Evolutionary conservation across 768 basidiomycete species (phyloP).

Genomic region (Mycena indigotica): DNA sequence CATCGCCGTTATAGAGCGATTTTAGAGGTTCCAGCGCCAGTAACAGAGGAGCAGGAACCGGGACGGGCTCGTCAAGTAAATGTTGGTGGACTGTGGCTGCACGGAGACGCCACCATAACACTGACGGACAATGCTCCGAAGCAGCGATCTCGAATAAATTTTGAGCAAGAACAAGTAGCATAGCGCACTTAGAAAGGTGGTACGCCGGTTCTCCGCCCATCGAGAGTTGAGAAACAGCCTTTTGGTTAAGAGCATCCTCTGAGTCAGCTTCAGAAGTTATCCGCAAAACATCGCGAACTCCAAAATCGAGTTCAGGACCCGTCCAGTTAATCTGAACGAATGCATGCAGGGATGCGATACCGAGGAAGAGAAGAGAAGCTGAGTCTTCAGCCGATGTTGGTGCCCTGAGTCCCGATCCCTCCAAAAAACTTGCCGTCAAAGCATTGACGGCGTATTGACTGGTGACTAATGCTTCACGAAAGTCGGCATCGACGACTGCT

Average conservation of each 20-base stretch:
- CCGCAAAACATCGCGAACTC: constrained; percentile 44
- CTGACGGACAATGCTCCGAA: constrained; percentile 51
- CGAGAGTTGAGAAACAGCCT: constrained; percentile 75
- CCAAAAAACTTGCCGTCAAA: constrained; percentile 33
- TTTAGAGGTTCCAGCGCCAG: constrained; percentile 45
- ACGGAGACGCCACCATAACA: constrained; percentile 86
- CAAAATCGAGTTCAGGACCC: constrained; percentile 78
- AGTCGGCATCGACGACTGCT: constrained; percentile 60
- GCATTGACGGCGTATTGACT: constrained; percentile 45
- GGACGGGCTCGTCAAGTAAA: constrained; percentile 81
- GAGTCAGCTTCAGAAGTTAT: constrained; percentile 33
- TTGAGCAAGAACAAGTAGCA: constrained; percentile 76
- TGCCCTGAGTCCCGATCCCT: constrained; percentile 32
- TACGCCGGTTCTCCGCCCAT: constrained; percentile 93
- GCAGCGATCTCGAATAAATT: constrained; percentile 57
- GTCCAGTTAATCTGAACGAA: constrained; percentile 98
- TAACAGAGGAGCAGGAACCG: constrained; percentile 47
- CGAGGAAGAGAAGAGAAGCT: constrained; percentile 58
- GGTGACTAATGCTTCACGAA: constrained; percentile 50
- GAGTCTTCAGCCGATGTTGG: constrained; percentile 36
- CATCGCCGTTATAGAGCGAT: constrained; percentile 46
- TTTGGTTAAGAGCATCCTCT: constrained; percentile 59
- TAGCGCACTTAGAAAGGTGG: constrained; percentile 73
- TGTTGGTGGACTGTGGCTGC: constrained; percentile 71
- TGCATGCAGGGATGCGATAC: constrained; percentile 80